Evolutionary conservation across 257 asterid species (phyloP).

Genomic region (Capsicum chinense): DNA sequence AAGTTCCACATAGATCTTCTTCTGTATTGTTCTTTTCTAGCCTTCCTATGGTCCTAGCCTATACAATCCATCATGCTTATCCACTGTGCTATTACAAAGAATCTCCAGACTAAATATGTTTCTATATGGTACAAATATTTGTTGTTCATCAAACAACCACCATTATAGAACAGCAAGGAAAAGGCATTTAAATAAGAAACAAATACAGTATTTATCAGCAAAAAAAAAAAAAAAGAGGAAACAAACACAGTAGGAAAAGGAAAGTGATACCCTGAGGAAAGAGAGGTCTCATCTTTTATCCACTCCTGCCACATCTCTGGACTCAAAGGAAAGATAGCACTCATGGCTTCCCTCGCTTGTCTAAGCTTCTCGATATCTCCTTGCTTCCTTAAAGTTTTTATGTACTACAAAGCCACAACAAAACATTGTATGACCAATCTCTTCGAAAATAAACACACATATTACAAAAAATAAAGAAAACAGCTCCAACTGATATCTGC

Average conservation of each 20-base stretch:
- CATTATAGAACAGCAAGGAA: not conserved
- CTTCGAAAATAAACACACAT: not conserved
- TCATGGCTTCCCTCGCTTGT: conserved; percentile 91
- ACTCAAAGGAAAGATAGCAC: conserved; percentile 73
- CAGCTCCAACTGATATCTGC: not conserved
- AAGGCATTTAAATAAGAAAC: not conserved
- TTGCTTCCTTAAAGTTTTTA: conserved; percentile 78
- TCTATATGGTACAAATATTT: conserved; percentile 9
- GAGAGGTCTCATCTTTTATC: conserved; percentile 79
- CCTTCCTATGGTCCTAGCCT: not conserved
- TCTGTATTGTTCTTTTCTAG: conserved; percentile 1
- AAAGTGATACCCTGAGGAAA: conserved; percentile 59
- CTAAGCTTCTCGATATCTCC: conserved; percentile 85
- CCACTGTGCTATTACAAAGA: conserved; percentile 1
- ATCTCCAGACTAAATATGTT: not conserved
- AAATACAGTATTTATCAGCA: not conserved
- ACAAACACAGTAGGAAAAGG: conserved; percentile 25
- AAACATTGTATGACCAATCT: not conserved
- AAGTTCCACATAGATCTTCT: not conserved
- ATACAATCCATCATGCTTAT: not conserved
- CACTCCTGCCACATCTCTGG: conserved; percentile 95
- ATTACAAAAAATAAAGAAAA: not conserved
- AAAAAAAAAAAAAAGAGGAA: not conserved
- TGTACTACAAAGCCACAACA: conserved; percentile 54
- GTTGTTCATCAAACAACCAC: not conserved